Percentiles rank a stretch among this genome's conserved stretches.
Conservation (phyloP, 2,329 filamentous ascomycete genomes). For the Colletotrichum aenigma region DNA sequence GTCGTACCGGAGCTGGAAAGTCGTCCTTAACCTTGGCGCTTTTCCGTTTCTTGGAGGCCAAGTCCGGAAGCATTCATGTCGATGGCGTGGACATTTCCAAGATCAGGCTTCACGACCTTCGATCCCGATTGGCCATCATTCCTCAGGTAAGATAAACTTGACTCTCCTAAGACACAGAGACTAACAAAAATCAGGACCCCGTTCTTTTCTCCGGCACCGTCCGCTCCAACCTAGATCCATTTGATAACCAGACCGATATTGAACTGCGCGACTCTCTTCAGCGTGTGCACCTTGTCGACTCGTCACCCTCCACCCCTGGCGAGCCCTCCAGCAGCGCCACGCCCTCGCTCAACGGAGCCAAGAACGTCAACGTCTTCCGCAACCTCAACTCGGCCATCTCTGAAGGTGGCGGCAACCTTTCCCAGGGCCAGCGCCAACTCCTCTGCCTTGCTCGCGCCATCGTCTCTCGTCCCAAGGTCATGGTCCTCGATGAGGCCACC, state of each 20-base stretch:
- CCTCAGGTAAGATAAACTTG: constrained; percentile 52
- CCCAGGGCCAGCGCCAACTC: constrained; percentile 77
- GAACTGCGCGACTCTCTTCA: constrained; percentile 73
- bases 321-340: constrained; percentile 36
- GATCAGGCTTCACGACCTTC: constrained; percentile 71
- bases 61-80: constrained; percentile 69
- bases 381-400: constrained; percentile 67
- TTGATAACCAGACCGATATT: constrained; percentile 70
- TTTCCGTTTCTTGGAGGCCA: constrained; percentile 77
- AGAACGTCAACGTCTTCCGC: constrained; percentile 70
- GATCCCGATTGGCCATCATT: constrained; percentile 79
- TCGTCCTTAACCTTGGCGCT: constrained; percentile 76
- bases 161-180: background rate
- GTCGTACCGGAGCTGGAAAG: constrained; percentile 80
- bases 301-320: constrained; percentile 42
- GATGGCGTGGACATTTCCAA: constrained; percentile 78
- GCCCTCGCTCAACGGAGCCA: constrained; percentile 29
- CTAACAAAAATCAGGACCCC: constrained; percentile 60
- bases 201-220: constrained; percentile 83
- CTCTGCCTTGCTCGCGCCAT: constrained; percentile 77
- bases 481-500: constrained; percentile 83
- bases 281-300: constrained; percentile 70
- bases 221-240: constrained; percentile 78
- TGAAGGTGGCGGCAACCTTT: constrained; percentile 76
- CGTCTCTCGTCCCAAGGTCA: constrained; percentile 73